phyloP scores from a whole-genome alignment of 495 filamentous ascomycete genomes.

The Neurospora africana region DNA sequence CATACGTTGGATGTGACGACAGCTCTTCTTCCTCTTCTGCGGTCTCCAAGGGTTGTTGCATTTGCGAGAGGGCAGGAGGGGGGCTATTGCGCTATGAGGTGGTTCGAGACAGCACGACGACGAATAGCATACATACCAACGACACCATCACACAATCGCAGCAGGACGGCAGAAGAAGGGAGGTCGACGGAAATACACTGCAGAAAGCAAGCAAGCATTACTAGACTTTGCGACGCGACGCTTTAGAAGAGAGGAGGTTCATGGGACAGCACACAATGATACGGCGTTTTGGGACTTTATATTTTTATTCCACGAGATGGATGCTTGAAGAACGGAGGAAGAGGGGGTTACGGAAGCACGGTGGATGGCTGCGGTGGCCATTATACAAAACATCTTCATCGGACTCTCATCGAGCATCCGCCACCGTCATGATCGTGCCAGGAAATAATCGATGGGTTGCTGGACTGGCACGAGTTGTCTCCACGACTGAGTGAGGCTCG shows the following conservation, averaged over 20 bases:
- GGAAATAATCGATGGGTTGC: background rate
- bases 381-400: background rate
- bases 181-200: no score
- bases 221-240: background rate
- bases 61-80: slow-evolving; percentile 61
- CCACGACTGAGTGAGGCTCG: background rate
- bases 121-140: background rate
- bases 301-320: background rate
- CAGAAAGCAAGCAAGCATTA: background rate
- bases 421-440: background rate
- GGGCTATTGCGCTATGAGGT: slow-evolving; percentile 63
- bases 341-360: background rate
- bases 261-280: background rate
- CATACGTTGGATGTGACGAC: background rate
- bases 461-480: background rate
- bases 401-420: background rate
- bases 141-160: no score
- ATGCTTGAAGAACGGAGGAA: background rate
- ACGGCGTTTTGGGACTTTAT: slow-evolving; percentile 17
- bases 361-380: background rate
- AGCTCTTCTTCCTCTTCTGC: slow-evolving; percentile 53
- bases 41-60: slow-evolving; percentile 75
- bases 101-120: background rate
- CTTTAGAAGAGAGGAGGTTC: slow-evolving; percentile 1
- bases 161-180: no score